Percentiles rank a stretch among this genome's conserved stretches.
phyloP scores from a whole-genome alignment of 768 basidiomycete species.

The Candolleomyces aberdarensis region DNA sequence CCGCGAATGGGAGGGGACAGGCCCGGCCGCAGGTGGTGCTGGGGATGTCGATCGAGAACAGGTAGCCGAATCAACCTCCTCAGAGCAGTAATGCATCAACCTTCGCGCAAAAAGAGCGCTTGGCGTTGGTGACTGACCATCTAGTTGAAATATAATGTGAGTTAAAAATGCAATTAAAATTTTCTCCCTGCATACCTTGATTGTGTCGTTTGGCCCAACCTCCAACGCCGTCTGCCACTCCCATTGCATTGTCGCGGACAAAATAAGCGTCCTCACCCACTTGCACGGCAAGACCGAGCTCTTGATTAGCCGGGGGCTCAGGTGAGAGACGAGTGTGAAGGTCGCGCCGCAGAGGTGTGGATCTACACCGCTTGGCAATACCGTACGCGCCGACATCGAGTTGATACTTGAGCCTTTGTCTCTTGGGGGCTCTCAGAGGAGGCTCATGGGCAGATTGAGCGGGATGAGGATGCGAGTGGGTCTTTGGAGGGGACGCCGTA shows the following conservation, averaged over 20 bases:
- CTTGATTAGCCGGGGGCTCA: conserved; percentile 27
- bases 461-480: conserved; percentile 2
- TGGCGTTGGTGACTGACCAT: conserved; percentile 23
- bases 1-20: conserved; percentile 14
- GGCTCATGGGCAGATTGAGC: conserved; percentile 6
- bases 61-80: conserved; percentile 42
- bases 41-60: conserved; percentile 10
- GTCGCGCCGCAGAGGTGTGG: conserved; percentile 12
- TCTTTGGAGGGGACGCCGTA: conserved; percentile 8
- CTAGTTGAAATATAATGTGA: conserved; percentile 8
- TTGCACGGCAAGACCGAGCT: conserved; percentile 56
- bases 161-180: background rate
- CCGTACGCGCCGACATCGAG: conserved; percentile 84
- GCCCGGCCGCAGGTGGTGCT: conserved; percentile 4
- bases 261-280: conserved; percentile 95
- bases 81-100: conserved; percentile 83
- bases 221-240: conserved; percentile 94
- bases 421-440: conserved; percentile 14
- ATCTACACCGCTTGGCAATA: conserved; percentile 60
- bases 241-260: conserved; percentile 78
- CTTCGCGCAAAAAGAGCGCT: conserved; percentile 67
- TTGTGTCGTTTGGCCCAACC: conserved; percentile 63
- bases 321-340: conserved; percentile 17
- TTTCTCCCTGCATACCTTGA: conserved; percentile 3
- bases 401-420: conserved; percentile 33